Evolutionary conservation across 164 flowering plant species (phyloP).

Genomic region (Tetracentron sinense): DNA sequence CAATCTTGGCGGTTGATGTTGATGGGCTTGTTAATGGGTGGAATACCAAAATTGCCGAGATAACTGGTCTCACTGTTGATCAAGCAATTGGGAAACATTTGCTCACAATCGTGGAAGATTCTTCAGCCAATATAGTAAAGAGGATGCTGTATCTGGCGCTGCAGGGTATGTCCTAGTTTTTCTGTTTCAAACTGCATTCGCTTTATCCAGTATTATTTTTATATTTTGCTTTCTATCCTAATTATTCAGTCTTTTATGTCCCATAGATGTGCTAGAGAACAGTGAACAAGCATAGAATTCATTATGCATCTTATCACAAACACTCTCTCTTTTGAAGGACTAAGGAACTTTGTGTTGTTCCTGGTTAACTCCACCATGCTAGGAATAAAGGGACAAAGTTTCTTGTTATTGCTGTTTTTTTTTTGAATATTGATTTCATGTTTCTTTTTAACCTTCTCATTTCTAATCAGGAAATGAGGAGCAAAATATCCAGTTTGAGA

Average conservation of each 20-base stretch:
- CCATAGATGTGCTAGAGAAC: no score
- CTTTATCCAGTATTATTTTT: constrained; percentile 2
- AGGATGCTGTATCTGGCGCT: constrained; percentile 70
- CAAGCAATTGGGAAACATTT: constrained; percentile 80
- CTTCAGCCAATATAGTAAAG: constrained; percentile 55
- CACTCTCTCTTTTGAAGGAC: no score
- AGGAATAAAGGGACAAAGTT: not conserved
- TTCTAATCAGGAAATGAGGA: constrained; percentile 74
- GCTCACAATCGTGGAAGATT: constrained; percentile 78
- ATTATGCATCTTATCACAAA: no score
- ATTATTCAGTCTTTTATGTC: no score
- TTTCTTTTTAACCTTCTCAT: not conserved
- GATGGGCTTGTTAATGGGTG: constrained; percentile 88
- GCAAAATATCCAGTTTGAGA: constrained; percentile 73
- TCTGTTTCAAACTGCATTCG: not conserved
- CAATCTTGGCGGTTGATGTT: constrained; percentile 80
- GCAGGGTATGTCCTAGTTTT: constrained; percentile 48
- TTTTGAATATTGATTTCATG: not conserved
- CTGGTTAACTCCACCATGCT: not conserved
- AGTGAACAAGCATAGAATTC: no score
- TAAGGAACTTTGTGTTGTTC: not conserved
- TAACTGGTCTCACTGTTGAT: constrained; percentile 76
- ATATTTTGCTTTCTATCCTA: not conserved
- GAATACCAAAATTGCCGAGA: constrained; percentile 84
- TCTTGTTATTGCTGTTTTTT: not conserved